phyloP scores from a whole-genome alignment of 106 monocot genomes.

The Narthecium ossifragum region DNA sequence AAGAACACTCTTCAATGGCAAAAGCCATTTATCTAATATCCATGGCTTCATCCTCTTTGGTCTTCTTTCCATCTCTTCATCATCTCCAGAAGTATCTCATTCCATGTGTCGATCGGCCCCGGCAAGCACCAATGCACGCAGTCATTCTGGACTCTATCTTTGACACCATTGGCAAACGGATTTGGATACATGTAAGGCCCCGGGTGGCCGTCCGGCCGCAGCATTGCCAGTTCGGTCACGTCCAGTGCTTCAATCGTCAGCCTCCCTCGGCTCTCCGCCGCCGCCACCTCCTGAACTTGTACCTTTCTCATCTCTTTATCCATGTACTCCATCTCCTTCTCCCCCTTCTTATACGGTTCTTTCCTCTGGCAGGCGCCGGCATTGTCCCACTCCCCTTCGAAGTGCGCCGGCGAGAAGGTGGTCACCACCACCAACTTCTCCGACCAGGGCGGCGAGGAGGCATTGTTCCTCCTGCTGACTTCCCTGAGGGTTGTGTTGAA shows the following conservation, averaged over 20 bases:
- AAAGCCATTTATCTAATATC: no score
- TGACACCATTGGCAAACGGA: constrained; percentile 43
- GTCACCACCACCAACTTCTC: constrained; percentile 46
- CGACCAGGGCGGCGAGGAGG: no score
- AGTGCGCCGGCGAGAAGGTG: constrained; percentile 92
- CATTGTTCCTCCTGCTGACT: constrained; percentile 4
- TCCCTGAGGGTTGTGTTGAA: constrained; percentile 26
- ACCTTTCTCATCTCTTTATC: constrained; percentile 52
- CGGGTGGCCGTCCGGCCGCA: constrained; percentile 85
- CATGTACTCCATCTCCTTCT: constrained; percentile 67
- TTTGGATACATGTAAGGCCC: constrained; percentile 69
- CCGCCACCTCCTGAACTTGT: constrained; percentile 48
- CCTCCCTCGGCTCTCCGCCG: neutral
- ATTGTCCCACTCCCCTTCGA: constrained; percentile 92
- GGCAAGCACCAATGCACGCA: constrained; percentile 95
- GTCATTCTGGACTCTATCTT: constrained; percentile 66
- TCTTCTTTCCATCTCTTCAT: constrained; percentile 29
- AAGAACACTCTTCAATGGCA: no score
- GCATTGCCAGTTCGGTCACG: constrained; percentile 62
- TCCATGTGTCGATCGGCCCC: constrained; percentile 73
- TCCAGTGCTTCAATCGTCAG: constrained; percentile 53
- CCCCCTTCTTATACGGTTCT: constrained; percentile 58
- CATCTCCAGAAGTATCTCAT: constrained; percentile 52
- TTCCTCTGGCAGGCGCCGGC: constrained; percentile 59
- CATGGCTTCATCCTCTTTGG: neutral